Evolutionary conservation across 2,329 filamentous ascomycete species (phyloP).

Genomic region (Colletotrichum coccodes): DNA sequence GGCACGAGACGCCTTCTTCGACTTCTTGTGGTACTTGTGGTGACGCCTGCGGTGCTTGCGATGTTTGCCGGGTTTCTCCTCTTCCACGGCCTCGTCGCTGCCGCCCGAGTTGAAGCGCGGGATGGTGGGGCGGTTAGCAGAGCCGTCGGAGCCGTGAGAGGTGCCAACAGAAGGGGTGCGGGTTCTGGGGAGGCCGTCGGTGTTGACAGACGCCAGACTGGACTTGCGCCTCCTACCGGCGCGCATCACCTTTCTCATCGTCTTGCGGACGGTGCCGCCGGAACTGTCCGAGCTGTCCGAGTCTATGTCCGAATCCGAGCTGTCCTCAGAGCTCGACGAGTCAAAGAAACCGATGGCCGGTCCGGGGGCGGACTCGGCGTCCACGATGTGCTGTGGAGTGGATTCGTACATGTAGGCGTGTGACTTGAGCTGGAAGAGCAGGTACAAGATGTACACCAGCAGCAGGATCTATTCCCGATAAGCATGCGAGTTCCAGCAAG

Average conservation of each 20-base stretch:
- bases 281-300: constrained; percentile 71
- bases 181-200: constrained; percentile 43
- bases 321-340: constrained; percentile 68
- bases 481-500: not conserved
- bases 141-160: constrained; percentile 50
- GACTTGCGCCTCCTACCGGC: constrained; percentile 80
- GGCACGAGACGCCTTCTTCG: constrained; percentile 56
- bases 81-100: constrained; percentile 57
- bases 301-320: constrained; percentile 72
- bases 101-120: constrained; percentile 47
- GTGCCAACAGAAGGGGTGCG: constrained; percentile 55
- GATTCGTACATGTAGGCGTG: constrained; percentile 93
- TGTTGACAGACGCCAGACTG: constrained; percentile 76
- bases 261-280: constrained; percentile 74
- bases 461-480: constrained; percentile 70
- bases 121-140: constrained; percentile 47
- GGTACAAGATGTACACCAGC: constrained; percentile 83
- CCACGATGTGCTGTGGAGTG: constrained; percentile 91
- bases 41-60: constrained; percentile 49
- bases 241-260: constrained; percentile 80
- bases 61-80: constrained; percentile 50
- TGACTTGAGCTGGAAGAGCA: constrained; percentile 91
- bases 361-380: constrained; percentile 89
- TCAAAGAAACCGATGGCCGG: constrained; percentile 86
- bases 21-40: constrained; percentile 51